A percentile compares a stretch with the other conserved stretches of the same genome.
These are phyloP conservation scores for Kentomonas sorsogonicus DNA, from an alignment of 208 protist species.

Conservation along the genomic window DNA sequence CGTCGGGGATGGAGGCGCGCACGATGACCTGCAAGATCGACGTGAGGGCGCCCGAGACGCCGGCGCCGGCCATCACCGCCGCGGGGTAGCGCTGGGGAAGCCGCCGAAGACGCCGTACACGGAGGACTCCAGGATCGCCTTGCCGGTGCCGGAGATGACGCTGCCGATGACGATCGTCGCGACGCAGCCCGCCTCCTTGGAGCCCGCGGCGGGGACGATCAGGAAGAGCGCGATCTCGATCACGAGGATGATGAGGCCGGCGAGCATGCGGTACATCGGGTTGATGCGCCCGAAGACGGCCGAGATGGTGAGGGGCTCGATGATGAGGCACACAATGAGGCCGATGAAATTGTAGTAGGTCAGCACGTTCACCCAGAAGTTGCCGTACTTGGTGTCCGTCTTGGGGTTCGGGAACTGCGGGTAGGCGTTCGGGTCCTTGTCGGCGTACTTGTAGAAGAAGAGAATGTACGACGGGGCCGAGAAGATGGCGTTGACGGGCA, in stretches of 20 bases:
- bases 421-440: slow-evolving; percentile 20
- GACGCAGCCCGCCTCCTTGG: slow-evolving; percentile 34
- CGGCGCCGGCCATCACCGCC: slow-evolving; percentile 54
- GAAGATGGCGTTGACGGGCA: slow-evolving; percentile 80
- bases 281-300: slow-evolving; percentile 31
- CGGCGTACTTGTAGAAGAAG: slow-evolving; percentile 54
- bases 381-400: too few relatives aligned
- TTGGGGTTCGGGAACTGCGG: slow-evolving; percentile 21
- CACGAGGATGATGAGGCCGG: slow-evolving; percentile 33
- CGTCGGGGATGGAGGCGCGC: slow-evolving; percentile 31
- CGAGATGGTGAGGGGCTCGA: slow-evolving; percentile 53
- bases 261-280: slow-evolving; percentile 33
- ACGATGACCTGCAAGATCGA: slow-evolving; percentile 54
- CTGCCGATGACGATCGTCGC: slow-evolving; percentile 29
- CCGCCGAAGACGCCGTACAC: slow-evolving; percentile 63
- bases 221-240: slow-evolving; percentile 47
- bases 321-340: slow-evolving; percentile 31
- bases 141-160: slow-evolving; percentile 38
- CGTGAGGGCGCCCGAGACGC: slow-evolving; percentile 35
- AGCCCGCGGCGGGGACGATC: slow-evolving; percentile 33
- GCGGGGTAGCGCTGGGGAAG: slow-evolving; percentile 56
- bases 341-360: slow-evolving; percentile 61
- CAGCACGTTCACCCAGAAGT: slow-evolving; percentile 64
- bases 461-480: slow-evolving; percentile 70
- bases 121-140: slow-evolving; percentile 67